phyloP scores from a whole-genome alignment of 2,329 filamentous ascomycete species.

The Fusarium pilosicola region DNA sequence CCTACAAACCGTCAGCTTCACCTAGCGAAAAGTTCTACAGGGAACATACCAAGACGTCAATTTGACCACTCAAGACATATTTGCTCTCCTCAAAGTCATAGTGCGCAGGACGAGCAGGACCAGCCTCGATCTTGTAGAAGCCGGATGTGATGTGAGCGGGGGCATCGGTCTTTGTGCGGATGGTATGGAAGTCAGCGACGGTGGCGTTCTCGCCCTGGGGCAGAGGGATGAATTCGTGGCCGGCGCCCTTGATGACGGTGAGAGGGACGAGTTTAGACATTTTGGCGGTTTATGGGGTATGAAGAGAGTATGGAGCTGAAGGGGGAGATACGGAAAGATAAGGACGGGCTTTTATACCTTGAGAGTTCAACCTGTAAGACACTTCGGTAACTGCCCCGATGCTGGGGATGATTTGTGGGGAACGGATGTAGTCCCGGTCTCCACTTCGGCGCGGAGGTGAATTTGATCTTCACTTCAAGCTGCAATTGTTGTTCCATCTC shows the following conservation, averaged over 20 bases:
- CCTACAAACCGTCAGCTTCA: constrained; percentile 12
- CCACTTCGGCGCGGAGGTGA: not conserved
- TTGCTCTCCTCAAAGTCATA: constrained; percentile 43
- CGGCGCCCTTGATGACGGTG: constrained; percentile 41
- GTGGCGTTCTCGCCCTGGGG: constrained; percentile 41
- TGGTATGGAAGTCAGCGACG: constrained; percentile 39
- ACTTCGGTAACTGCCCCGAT: constrained; percentile 26
- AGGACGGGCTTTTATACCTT: constrained; percentile 6
- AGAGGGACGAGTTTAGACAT: constrained; percentile 42
- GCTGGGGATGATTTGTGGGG: constrained; percentile 12
- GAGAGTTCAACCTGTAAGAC: not conserved
- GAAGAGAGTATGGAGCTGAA: not conserved
- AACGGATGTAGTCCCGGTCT: constrained; percentile 22
- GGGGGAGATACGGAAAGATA: not conserved
- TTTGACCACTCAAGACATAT: constrained; percentile 39
- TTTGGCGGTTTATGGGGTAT: not conserved
- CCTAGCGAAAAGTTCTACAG: accelerated
- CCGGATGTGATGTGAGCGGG: constrained; percentile 39
- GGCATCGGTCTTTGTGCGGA: constrained; percentile 40
- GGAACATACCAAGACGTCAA: constrained; percentile 37
- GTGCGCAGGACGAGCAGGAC: constrained; percentile 31
- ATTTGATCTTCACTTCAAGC: accelerated
- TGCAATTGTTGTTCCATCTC: not conserved
- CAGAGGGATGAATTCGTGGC: constrained; percentile 39
- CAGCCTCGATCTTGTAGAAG: constrained; percentile 41